Evolutionary conservation across 768 basidiomycete genomes (phyloP).

Genomic region (Sarcodon aspratus): DNA sequence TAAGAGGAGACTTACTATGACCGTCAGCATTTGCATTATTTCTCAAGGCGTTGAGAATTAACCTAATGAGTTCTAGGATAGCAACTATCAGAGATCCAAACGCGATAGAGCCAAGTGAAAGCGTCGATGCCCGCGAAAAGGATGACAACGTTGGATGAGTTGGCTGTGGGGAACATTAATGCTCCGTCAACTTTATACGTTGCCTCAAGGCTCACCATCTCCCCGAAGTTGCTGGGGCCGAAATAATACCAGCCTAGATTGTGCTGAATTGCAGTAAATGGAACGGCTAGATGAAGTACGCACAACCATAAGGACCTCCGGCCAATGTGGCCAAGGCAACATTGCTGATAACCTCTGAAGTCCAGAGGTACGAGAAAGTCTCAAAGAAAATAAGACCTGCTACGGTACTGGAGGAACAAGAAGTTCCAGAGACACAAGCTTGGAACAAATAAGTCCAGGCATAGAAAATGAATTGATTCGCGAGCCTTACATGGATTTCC

Average conservation of each 20-base stretch:
- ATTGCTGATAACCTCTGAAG: constrained; percentile 72
- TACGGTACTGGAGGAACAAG: constrained; percentile 66
- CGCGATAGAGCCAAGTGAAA: constrained; percentile 76
- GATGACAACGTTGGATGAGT: constrained; percentile 59
- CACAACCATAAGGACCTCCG: constrained; percentile 61
- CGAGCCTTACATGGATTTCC: constrained; percentile 49
- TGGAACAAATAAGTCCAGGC: not conserved
- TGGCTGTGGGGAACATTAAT: constrained; percentile 28
- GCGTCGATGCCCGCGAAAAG: constrained; percentile 64
- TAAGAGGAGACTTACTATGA: constrained; percentile 36
- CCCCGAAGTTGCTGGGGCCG: constrained; percentile 53
- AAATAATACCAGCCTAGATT: constrained; percentile 64
- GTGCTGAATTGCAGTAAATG: not conserved
- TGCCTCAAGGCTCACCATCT: constrained; percentile 34
- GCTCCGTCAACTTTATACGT: not conserved
- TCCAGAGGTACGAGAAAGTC: constrained; percentile 81
- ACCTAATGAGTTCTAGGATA: constrained; percentile 53
- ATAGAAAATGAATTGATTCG: not conserved
- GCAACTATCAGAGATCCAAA: constrained; percentile 82
- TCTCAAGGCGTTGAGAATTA: constrained; percentile 46
- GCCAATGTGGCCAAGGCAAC: constrained; percentile 71
- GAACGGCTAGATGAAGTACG: constrained; percentile 3
- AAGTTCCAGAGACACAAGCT: constrained; percentile 38
- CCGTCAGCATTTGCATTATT: constrained; percentile 53
- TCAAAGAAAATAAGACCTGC: constrained; percentile 70